These are phyloP conservation scores for Cryptosporidium viatorum DNA, from an alignment of 169 alveolate genomes.

Conservation along the genomic window DNA sequence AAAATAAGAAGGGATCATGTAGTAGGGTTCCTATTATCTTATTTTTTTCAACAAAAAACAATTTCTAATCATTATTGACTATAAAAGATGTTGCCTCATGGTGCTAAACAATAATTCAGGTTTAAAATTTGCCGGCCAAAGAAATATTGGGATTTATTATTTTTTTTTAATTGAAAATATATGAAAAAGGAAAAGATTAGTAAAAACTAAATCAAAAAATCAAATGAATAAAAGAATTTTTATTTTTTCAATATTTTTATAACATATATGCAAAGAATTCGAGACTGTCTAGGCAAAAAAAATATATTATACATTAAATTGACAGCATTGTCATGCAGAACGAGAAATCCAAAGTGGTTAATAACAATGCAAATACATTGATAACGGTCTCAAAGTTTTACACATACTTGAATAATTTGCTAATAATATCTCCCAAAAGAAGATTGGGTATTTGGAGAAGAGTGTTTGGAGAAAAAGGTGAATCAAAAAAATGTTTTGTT, in stretches of 20 bases:
- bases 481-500: constrained; percentile 23
- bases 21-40: not conserved
- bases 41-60: not conserved
- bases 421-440: constrained; percentile 39
- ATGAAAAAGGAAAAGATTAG: not conserved
- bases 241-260: not conserved
- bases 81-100: not conserved
- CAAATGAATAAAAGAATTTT: not conserved
- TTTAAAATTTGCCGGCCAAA: constrained; percentile 3
- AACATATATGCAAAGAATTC: not conserved
- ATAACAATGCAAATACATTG: not conserved
- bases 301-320: not conserved
- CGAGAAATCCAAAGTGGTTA: not conserved
- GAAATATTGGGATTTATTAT: not conserved
- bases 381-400: constrained; percentile 19
- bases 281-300: not conserved
- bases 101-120: not conserved
- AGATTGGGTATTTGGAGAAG: constrained; percentile 72
- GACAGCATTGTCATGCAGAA: not conserved
- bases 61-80: not conserved
- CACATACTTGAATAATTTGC: constrained; percentile 27
- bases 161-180: not conserved
- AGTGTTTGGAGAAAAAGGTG: constrained; percentile 24
- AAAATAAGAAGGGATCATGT: not conserved
- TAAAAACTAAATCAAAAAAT: not conserved